Evolutionary conservation across 2,329 filamentous ascomycete species (phyloP).

Genomic region (Ciborinia camelliae): DNA sequence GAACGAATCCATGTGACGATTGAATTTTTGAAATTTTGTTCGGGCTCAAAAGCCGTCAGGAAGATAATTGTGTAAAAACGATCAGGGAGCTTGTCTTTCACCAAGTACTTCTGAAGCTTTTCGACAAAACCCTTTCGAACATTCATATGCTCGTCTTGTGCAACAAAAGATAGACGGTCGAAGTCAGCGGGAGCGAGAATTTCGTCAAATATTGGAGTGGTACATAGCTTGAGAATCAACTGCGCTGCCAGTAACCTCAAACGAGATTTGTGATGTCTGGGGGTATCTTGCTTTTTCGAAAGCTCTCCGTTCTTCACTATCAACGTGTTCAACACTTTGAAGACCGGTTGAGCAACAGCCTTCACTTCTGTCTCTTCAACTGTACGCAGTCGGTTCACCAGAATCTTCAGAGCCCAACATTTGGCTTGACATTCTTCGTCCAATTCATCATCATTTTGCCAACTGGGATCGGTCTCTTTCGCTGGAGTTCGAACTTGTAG

Average conservation of each 20-base stretch:
- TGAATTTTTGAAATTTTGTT: slow-evolving; percentile 65
- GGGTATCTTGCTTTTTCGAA: slow-evolving; percentile 70
- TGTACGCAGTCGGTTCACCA: slow-evolving; percentile 79
- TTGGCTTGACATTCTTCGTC: slow-evolving; percentile 84
- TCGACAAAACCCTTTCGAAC: slow-evolving; percentile 78
- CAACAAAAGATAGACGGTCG: slow-evolving; percentile 74
- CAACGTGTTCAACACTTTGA: slow-evolving; percentile 74
- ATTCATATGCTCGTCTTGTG: slow-evolving; percentile 70
- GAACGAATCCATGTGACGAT: slow-evolving; percentile 88
- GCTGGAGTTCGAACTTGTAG: slow-evolving; percentile 65
- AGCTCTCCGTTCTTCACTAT: slow-evolving; percentile 76
- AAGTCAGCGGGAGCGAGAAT: slow-evolving; percentile 71
- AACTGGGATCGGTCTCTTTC: slow-evolving; percentile 54
- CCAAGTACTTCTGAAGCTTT: slow-evolving; percentile 87
- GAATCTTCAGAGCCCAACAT: slow-evolving; percentile 74
- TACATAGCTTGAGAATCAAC: slow-evolving; percentile 79
- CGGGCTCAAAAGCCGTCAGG: slow-evolving; percentile 86
- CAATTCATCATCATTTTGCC: slow-evolving; percentile 64
- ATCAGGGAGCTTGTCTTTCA: slow-evolving; percentile 62
- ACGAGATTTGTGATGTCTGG: slow-evolving; percentile 73
- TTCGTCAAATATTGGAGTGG: slow-evolving; percentile 70
- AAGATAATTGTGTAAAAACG: slow-evolving; percentile 91
- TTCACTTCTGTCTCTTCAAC: slow-evolving; percentile 50
- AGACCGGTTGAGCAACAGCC: slow-evolving; percentile 63
- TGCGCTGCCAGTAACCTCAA: slow-evolving; percentile 79